These are phyloP conservation scores for Fonsecaea multimorphosa DNA, from an alignment of 2,329 filamentous ascomycete species.

Conservation along the genomic window DNA sequence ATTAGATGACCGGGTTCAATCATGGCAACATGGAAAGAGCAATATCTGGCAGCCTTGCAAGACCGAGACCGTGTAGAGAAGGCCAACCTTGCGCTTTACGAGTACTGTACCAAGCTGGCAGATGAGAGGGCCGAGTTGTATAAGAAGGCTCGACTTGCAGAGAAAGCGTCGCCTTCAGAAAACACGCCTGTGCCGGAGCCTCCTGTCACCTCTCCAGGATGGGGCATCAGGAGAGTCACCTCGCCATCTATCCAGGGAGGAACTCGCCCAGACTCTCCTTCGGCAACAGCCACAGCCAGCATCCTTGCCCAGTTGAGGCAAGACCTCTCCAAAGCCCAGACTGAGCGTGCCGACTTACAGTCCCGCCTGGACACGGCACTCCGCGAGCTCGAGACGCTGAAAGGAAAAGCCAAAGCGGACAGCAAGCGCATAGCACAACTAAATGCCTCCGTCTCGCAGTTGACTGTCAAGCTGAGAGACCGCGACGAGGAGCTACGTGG, in stretches of 20 bases:
- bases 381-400: conserved; percentile 69
- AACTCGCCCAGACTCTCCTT: conserved; percentile 35
- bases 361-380: conserved; percentile 67
- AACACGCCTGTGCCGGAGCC: conserved; percentile 10
- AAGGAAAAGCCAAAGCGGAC: conserved; percentile 65
- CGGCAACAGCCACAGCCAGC: background rate
- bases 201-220: conserved; percentile 8
- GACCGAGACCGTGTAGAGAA: conserved; percentile 73
- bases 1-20: conserved; percentile 23
- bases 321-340: conserved; percentile 78
- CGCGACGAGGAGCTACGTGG: conserved; percentile 82
- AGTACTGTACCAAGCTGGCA: conserved; percentile 64
- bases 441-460: conserved; percentile 64
- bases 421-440: conserved; percentile 66
- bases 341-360: conserved; percentile 72
- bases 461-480: conserved; percentile 74
- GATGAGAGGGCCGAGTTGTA: conserved; percentile 39
- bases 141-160: conserved; percentile 23
- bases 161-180: conserved; percentile 43
- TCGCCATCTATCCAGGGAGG: conserved; percentile 43
- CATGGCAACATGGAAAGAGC: conserved; percentile 77
- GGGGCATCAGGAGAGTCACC: conserved; percentile 33
- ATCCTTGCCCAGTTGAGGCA: conserved; percentile 56
- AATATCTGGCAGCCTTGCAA: conserved; percentile 77
- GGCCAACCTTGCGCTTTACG: conserved; percentile 70